Evolutionary conservation across 768 basidiomycete genomes (phyloP).

Genomic region (Lyophyllum atratum): DNA sequence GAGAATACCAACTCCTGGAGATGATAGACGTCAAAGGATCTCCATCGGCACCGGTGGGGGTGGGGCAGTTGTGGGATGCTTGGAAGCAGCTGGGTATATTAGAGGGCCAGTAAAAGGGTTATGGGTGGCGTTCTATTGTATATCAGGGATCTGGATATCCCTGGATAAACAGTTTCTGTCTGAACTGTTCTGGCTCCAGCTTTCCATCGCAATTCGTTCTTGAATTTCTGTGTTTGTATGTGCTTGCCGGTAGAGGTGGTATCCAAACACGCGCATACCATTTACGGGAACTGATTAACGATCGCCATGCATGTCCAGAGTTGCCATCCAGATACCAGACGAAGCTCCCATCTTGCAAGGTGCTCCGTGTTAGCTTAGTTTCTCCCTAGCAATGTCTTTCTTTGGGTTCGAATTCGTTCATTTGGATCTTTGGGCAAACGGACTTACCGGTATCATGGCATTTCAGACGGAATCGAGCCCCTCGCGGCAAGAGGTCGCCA

Average conservation of each 20-base stretch:
- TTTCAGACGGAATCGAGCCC: constrained; percentile 32
- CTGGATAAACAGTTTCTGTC: not conserved
- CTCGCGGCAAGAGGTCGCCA: constrained; percentile 39
- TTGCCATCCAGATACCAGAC: constrained; percentile 1
- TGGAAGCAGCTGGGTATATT: constrained; percentile 91
- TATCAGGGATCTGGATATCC: not conserved
- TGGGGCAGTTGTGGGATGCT: constrained; percentile 82
- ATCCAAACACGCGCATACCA: constrained; percentile 5
- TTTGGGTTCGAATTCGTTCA: constrained; percentile 27
- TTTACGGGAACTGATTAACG: constrained; percentile 4
- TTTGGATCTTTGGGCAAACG: not conserved
- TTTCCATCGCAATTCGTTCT: not conserved
- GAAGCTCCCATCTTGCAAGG: not conserved
- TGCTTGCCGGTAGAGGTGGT: not conserved
- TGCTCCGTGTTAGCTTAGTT: constrained; percentile 3
- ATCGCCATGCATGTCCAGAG: constrained; percentile 7
- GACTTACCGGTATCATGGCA: constrained; percentile 8
- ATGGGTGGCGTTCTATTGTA: not conserved
- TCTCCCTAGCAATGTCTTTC: constrained; percentile 33
- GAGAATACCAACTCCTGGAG: constrained; percentile 91
- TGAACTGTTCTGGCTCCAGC: not conserved
- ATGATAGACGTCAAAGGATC: constrained; percentile 85
- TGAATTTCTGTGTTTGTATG: not conserved
- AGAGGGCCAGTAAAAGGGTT: constrained; percentile 37
- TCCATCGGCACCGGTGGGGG: constrained; percentile 62